Conservation (phyloP, 2,329 filamentous ascomycete species). For the Stemphylium beticola region DNA sequence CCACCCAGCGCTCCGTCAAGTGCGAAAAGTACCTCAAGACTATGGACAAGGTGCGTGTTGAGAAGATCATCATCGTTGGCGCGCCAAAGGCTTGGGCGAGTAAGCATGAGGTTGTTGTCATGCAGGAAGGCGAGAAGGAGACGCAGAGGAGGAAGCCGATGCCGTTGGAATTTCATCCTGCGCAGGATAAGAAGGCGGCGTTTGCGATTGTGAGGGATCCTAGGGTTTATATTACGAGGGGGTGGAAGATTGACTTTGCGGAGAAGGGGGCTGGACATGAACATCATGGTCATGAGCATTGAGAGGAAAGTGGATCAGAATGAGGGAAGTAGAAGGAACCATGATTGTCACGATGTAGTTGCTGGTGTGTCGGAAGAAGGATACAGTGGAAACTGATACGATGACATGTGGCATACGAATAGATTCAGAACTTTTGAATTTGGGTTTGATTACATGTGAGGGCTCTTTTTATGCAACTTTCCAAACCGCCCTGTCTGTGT, state of each 20-base stretch:
- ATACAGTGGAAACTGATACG: too few species aligned
- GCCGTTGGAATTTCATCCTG: conserved; percentile 65
- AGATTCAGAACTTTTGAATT: too few species aligned
- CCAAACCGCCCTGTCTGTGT: too few species aligned
- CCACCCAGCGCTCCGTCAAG: conserved; percentile 63
- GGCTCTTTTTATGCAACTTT: too few species aligned
- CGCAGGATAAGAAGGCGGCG: conserved; percentile 60
- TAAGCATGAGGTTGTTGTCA: conserved; percentile 67
- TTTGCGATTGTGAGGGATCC: conserved; percentile 71
- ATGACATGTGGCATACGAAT: too few species aligned
- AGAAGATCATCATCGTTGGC: conserved; percentile 84
- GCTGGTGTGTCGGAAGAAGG: too few species aligned
- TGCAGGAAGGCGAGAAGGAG: conserved; percentile 63
- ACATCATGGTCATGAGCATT: conserved; percentile 35
- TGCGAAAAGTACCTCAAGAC: conserved; percentile 76
- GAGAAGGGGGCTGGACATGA: conserved; percentile 23
- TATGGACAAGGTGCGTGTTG: conserved; percentile 79
- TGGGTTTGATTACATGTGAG: too few species aligned
- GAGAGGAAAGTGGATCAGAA: background rate
- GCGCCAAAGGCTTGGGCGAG: conserved; percentile 74
- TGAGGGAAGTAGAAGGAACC: too few species aligned
- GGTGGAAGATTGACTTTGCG: conserved; percentile 67
- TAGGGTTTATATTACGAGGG: conserved; percentile 64
- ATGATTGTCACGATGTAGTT: too few species aligned
- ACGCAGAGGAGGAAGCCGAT: conserved; percentile 55